phyloP scores from a whole-genome alignment of 371 early-diverging fungal genomes.

The Rhizopus stolonifer region DNA sequence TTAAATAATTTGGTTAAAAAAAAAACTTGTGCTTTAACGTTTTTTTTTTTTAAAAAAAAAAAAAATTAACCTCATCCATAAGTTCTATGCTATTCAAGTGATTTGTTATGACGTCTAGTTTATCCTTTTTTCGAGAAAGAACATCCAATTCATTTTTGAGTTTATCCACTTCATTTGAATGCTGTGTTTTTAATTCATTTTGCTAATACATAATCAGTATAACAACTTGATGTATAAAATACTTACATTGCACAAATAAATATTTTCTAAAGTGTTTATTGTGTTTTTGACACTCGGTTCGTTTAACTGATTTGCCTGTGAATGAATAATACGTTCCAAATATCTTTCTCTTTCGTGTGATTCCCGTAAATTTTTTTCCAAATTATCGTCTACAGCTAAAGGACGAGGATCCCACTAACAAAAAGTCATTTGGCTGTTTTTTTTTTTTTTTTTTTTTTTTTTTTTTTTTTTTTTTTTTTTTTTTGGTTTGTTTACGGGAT shows the following conservation, averaged over 20 bases:
- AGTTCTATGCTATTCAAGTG: neutral
- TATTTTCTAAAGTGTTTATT: conserved; percentile 32
- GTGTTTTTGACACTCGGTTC: conserved; percentile 20
- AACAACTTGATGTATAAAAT: neutral
- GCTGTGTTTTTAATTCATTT: conserved; percentile 31
- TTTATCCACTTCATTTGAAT: conserved; percentile 25
- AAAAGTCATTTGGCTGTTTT: neutral
- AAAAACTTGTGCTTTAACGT: too few species aligned
- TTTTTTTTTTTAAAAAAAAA: too few species aligned
- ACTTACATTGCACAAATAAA: conserved; percentile 34
- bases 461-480: too few species aligned
- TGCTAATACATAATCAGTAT: conserved; percentile 18
- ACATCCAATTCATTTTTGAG: conserved; percentile 31
- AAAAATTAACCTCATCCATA: neutral
- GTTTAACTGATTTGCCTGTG: conserved; percentile 33
- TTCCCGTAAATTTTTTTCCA: conserved; percentile 15
- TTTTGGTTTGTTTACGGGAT: too few species aligned
- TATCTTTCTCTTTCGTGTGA: conserved; percentile 29
- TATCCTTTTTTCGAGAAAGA: conserved; percentile 17
- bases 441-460: too few species aligned
- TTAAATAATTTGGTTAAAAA: too few species aligned
- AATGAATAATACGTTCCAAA: conserved; percentile 30
- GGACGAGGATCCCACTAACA: conserved; percentile 7
- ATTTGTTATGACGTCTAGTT: conserved; percentile 8
- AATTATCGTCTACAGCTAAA: neutral